phyloP scores from a whole-genome alignment of 106 monocot genomes.

The Allium cepa region DNA sequence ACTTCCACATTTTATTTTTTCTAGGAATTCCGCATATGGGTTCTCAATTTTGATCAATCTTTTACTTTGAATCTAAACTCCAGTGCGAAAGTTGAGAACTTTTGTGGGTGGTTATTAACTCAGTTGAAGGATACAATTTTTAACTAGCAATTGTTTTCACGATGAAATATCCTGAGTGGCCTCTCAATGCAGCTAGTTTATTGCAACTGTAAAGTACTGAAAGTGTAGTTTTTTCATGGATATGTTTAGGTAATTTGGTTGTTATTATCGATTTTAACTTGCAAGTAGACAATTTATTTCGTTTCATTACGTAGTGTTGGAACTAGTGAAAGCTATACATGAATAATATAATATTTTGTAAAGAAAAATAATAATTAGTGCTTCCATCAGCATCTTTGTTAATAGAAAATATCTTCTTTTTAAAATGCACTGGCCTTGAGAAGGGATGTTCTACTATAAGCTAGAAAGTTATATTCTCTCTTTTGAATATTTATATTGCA shows the following conservation, averaged over 20 bases:
- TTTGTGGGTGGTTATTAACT: too few species aligned
- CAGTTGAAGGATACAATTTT: neutral
- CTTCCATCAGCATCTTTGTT: neutral
- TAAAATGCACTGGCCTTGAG: neutral
- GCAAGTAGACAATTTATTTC: neutral
- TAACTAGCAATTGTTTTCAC: conserved; percentile 2
- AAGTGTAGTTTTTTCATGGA: conserved; percentile 2
- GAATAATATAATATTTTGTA: neutral
- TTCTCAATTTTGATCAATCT: conserved; percentile 1
- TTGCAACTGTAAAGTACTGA: neutral
- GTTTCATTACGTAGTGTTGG: neutral
- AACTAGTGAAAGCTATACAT: neutral
- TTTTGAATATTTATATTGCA: neutral
- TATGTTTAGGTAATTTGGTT: conserved; percentile 4
- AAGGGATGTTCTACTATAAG: neutral
- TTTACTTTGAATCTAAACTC: neutral
- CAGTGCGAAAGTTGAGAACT: neutral
- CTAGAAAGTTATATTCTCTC: neutral
- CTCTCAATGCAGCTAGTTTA: neutral
- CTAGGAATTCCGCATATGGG: neutral
- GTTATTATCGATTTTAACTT: neutral
- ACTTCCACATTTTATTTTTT: neutral
- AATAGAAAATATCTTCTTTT: neutral
- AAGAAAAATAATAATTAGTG: too few species aligned
- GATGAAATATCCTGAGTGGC: neutral